phyloP scores from a whole-genome alignment of 805 yeast genomes.

The Lachancea sp. region DNA sequence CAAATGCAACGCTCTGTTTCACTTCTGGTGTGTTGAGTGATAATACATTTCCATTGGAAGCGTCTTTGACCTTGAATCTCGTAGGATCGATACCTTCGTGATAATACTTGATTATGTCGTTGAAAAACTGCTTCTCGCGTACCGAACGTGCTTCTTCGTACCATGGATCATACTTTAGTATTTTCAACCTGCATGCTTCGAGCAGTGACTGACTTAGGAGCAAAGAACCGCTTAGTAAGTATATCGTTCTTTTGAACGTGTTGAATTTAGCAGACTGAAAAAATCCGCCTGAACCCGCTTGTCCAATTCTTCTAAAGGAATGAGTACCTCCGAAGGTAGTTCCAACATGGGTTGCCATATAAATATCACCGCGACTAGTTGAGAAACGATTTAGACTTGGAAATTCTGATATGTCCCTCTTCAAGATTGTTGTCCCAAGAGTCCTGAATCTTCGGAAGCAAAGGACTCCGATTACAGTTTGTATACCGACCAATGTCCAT shows the following conservation, averaged over 20 bases:
- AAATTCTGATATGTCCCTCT: constrained; percentile 29
- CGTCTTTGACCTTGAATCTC: constrained; percentile 31
- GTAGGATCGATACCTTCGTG: constrained; percentile 34
- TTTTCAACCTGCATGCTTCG: constrained; percentile 45
- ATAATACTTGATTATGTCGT: constrained; percentile 30
- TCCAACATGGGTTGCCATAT: constrained; percentile 12
- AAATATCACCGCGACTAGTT: constrained; percentile 24
- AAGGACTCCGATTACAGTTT: constrained; percentile 43
- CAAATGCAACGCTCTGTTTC: constrained; percentile 33
- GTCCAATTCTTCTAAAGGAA: constrained; percentile 17
- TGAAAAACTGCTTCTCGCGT: constrained; percentile 37
- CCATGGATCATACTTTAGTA: constrained; percentile 61
- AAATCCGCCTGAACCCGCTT: constrained; percentile 15
- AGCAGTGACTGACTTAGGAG: constrained; percentile 49
- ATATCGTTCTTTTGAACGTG: constrained; percentile 30
- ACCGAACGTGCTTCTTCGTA: constrained; percentile 55
- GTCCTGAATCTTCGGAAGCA: constrained; percentile 21
- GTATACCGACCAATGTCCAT: constrained; percentile 46
- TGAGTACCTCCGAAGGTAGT: constrained; percentile 20
- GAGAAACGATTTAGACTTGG: constrained; percentile 33
- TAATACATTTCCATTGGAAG: constrained; percentile 25
- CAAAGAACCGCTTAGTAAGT: constrained; percentile 39
- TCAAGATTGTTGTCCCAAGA: constrained; percentile 14
- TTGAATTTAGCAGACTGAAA: constrained; percentile 23
- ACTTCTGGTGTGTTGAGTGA: constrained; percentile 30